Percentiles rank a stretch among this genome's conserved stretches.
Conservation (phyloP, 148 eudicot species). For the Selenicereus undatus region DNA sequence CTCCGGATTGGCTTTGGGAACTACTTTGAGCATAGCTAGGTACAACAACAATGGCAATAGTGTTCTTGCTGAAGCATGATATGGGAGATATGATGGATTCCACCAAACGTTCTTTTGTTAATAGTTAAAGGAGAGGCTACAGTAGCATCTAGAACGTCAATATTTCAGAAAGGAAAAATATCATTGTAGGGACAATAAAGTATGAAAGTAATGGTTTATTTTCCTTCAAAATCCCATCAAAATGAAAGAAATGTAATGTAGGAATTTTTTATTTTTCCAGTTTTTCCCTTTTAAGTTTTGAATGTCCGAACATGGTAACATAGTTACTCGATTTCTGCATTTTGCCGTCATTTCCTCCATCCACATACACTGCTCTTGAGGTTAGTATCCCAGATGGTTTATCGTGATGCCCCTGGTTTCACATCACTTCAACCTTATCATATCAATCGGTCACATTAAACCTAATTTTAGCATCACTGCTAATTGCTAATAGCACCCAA, state of each 20-base stretch:
- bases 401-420: too few relatives aligned
- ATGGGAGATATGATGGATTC: neutral
- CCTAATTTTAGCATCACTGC: too few relatives aligned
- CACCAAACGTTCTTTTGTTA: neutral
- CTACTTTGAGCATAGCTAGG: neutral
- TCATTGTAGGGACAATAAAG: neutral
- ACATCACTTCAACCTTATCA: too few relatives aligned
- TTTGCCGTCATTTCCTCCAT: too few relatives aligned
- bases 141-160: neutral
- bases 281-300: too few relatives aligned
- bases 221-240: neutral
- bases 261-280: too few relatives aligned
- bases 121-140: neutral
- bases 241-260: neutral
- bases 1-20: neutral
- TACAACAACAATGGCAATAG: neutral
- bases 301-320: too few relatives aligned
- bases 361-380: too few relatives aligned
- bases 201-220: neutral
- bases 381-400: too few relatives aligned
- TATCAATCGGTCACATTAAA: too few relatives aligned
- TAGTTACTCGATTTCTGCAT: too few relatives aligned
- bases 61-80: neutral
- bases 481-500: too few relatives aligned
- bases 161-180: neutral